These are phyloP conservation scores for Microcyclospora pomicola DNA, from an alignment of 2,329 filamentous ascomycete species.

Conservation along the genomic window DNA sequence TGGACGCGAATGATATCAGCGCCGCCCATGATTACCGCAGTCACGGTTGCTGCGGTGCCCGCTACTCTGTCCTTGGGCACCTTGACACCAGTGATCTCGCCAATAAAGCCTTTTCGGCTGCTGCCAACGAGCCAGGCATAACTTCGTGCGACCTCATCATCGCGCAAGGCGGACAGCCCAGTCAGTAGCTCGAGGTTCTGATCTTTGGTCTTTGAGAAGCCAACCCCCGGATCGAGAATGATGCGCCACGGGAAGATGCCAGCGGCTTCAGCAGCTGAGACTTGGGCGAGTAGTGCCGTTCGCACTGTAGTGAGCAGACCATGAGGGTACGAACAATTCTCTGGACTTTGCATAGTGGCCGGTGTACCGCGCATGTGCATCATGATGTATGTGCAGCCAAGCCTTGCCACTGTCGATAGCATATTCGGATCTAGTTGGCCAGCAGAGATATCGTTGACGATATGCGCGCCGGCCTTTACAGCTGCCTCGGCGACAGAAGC, in stretches of 20 bases:
- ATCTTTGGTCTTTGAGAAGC: slow-evolving; percentile 71
- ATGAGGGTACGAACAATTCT: slow-evolving; percentile 45
- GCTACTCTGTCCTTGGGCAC: slow-evolving; percentile 57
- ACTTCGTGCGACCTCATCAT: slow-evolving; percentile 39
- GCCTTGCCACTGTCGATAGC: slow-evolving; percentile 62
- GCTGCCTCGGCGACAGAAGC: slow-evolving; percentile 67
- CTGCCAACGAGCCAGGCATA: slow-evolving; percentile 82
- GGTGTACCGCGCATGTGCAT: slow-evolving; percentile 94
- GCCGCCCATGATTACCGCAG: slow-evolving; percentile 71
- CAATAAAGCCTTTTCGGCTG: slow-evolving; percentile 83
- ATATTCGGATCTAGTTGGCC: slow-evolving; percentile 67
- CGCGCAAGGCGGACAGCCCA: slow-evolving; percentile 25
- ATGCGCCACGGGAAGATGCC: slow-evolving; percentile 89
- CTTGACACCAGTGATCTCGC: slow-evolving; percentile 61
- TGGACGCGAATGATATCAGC: slow-evolving; percentile 89
- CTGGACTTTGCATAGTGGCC: slow-evolving; percentile 58
- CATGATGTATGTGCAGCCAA: slow-evolving; percentile 66
- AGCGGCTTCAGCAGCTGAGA: slow-evolving; percentile 62
- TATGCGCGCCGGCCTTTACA: slow-evolving; percentile 66
- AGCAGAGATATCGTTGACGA: slow-evolving; percentile 89
- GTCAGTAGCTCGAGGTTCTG: slow-evolving; percentile 71
- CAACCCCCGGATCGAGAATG: slow-evolving; percentile 82
- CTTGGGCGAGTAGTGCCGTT: slow-evolving; percentile 53
- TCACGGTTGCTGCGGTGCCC: slow-evolving; percentile 81
- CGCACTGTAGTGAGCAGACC: slow-evolving; percentile 54